phyloP scores from a whole-genome alignment of 768 basidiomycete genomes.

The Rhodosporidiobolus sp. region DNA sequence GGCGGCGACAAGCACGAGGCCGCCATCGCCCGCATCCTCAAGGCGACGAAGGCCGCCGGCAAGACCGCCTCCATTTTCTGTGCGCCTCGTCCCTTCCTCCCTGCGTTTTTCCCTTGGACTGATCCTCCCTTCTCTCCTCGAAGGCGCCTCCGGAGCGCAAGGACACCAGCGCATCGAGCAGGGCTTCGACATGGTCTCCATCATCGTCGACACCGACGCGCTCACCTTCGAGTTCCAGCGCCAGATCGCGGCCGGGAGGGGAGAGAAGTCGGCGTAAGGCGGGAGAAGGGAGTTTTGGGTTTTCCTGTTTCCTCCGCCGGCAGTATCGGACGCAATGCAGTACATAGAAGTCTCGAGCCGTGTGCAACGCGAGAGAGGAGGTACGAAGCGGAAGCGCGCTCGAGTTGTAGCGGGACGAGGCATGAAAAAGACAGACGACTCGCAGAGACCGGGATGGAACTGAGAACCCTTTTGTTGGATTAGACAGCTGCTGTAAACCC shows the following conservation, averaged over 20 bases:
- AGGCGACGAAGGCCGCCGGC: constrained; percentile 47
- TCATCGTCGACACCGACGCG: background rate
- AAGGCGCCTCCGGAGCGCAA: background rate
- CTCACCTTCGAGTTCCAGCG: background rate
- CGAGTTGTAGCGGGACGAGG: no score
- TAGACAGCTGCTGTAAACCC: no score
- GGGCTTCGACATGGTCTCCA: constrained; percentile 5
- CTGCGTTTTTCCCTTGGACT: background rate
- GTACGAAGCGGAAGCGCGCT: no score
- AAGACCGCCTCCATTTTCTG: constrained; percentile 41
- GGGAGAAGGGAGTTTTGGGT: no score
- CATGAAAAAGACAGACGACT: no score
- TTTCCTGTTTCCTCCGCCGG: no score
- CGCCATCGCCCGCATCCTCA: constrained; percentile 47
- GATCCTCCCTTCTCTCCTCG: no score
- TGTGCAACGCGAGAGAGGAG: no score
- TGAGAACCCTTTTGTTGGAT: no score
- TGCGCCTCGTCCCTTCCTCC: background rate
- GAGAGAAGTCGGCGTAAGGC: background rate
- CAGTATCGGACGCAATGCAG: no score
- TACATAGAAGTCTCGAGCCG: no score
- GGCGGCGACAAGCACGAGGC: constrained; percentile 46
- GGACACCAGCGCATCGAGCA: background rate
- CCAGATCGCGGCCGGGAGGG: background rate
- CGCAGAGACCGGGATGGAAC: no score